phyloP scores from a whole-genome alignment of 495 filamentous ascomycete species.

The Neurospora sp. region DNA sequence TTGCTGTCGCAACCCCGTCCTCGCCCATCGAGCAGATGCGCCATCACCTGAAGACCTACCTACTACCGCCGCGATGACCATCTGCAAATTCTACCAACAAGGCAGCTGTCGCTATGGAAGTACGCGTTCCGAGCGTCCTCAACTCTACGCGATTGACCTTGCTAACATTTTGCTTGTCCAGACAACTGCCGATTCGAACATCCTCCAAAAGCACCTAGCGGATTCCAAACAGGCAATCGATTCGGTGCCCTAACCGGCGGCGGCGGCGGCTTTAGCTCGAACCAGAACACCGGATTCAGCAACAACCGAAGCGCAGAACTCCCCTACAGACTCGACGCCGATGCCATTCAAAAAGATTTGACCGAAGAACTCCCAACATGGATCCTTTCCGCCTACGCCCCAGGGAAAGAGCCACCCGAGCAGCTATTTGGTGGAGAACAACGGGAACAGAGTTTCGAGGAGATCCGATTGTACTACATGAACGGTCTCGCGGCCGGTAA shows the following conservation, averaged over 20 bases:
- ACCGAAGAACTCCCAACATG: conserved; percentile 60
- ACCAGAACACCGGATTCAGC: background rate
- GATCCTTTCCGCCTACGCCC: conserved; percentile 76
- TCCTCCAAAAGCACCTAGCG: conserved; percentile 19
- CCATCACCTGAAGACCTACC: background rate
- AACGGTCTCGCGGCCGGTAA: conserved; percentile 48
- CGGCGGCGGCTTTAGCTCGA: background rate
- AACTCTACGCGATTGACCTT: background rate
- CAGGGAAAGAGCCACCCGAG: conserved; percentile 57
- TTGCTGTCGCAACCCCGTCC: background rate
- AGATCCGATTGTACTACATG: conserved; percentile 63
- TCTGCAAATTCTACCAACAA: conserved; percentile 65
- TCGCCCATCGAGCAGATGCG: background rate
- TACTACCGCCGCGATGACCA: conserved; percentile 32
- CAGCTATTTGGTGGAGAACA: conserved; percentile 70
- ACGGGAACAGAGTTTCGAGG: conserved; percentile 79
- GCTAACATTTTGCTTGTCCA: conserved; percentile 6
- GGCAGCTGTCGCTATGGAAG: conserved; percentile 65
- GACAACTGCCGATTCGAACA: conserved; percentile 39
- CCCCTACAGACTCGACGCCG: conserved; percentile 36
- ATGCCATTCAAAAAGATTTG: conserved; percentile 54
- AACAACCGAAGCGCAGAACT: conserved; percentile 2
- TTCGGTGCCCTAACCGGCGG: conserved; percentile 23
- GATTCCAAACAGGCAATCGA: conserved; percentile 17
- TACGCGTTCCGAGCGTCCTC: conserved; percentile 15